Evolutionary conservation across 345 rosid species (phyloP).

Genomic region (Corymbia maculata): DNA sequence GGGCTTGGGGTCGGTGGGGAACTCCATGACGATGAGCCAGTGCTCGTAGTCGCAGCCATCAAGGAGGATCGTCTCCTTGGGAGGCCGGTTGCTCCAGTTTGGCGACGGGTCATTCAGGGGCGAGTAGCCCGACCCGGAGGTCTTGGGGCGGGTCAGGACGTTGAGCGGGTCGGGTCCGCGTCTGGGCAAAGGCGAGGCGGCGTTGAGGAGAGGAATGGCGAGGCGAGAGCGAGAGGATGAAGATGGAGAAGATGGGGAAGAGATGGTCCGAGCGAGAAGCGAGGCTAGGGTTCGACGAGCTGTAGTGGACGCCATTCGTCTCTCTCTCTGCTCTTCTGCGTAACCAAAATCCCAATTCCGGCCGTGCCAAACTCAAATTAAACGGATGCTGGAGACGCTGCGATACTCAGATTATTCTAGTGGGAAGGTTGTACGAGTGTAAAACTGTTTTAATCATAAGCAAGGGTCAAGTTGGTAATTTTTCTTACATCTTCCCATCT

Average conservation of each 20-base stretch:
- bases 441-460: too few species aligned
- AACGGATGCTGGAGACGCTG: not conserved
- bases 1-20: constrained; percentile 63
- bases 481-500: too few species aligned
- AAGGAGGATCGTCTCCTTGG: constrained; percentile 82
- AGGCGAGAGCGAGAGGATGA: constrained; percentile 44
- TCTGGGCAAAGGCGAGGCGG: not conserved
- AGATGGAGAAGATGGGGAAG: constrained; percentile 23
- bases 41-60: constrained; percentile 96
- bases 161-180: constrained; percentile 15
- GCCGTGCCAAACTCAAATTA: not conserved
- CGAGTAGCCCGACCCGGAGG: constrained; percentile 70
- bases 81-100: constrained; percentile 89
- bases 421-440: not conserved
- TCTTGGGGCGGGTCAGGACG: constrained; percentile 38
- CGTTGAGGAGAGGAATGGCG: constrained; percentile 22
- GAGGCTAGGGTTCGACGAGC: constrained; percentile 44
- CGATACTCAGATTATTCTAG: not conserved
- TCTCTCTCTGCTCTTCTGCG: not conserved
- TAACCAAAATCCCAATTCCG: not conserved
- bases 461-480: too few species aligned
- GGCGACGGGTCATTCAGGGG: constrained; percentile 90
- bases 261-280: constrained; percentile 20
- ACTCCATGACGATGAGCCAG: constrained; percentile 97
- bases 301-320: constrained; percentile 45